Conservation (phyloP, 495 filamentous ascomycete species). For the Podospora australis region DNA sequence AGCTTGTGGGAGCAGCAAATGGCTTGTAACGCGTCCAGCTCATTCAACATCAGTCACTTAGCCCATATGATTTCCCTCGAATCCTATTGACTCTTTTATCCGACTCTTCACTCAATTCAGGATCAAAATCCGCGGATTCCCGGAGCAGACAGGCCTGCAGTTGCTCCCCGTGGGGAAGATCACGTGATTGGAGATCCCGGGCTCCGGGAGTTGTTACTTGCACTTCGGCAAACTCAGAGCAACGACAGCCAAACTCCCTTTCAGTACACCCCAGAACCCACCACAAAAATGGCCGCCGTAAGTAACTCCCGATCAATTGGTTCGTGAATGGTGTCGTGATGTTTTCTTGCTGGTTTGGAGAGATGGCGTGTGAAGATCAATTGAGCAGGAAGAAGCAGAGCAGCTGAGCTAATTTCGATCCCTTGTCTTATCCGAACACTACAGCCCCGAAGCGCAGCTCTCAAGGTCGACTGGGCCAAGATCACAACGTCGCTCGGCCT, state of each 20-base stretch:
- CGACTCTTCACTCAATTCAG: too few species aligned
- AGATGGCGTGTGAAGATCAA: too few species aligned
- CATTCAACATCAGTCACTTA: too few species aligned
- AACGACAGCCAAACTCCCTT: slow-evolving; percentile 41
- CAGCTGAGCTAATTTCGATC: slow-evolving; percentile 46
- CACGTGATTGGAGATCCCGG: slow-evolving; percentile 24
- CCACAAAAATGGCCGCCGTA: slow-evolving; percentile 86
- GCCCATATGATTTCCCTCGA: too few species aligned
- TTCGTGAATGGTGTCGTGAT: background rate
- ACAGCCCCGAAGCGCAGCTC: slow-evolving; percentile 86
- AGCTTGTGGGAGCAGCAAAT: too few species aligned
- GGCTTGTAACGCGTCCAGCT: too few species aligned
- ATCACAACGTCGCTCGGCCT: slow-evolving; percentile 88
- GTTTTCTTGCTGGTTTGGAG: too few species aligned
- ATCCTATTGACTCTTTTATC: too few species aligned
- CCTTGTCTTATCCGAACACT: slow-evolving; percentile 15
- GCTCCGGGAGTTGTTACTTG: slow-evolving; percentile 19
- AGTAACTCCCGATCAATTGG: slow-evolving; percentile 40
- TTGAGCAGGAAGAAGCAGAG: background rate
- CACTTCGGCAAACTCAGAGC: slow-evolving; percentile 25
- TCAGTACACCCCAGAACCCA: slow-evolving; percentile 35
- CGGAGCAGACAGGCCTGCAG: slow-evolving; percentile 5
- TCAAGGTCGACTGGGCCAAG: slow-evolving; percentile 98
- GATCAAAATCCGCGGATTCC: background rate
- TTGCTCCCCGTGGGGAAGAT: slow-evolving; percentile 12